Evolutionary conservation across 78 protist genomes (phyloP).

Genomic region (Planoprotostelium fungivorum): DNA sequence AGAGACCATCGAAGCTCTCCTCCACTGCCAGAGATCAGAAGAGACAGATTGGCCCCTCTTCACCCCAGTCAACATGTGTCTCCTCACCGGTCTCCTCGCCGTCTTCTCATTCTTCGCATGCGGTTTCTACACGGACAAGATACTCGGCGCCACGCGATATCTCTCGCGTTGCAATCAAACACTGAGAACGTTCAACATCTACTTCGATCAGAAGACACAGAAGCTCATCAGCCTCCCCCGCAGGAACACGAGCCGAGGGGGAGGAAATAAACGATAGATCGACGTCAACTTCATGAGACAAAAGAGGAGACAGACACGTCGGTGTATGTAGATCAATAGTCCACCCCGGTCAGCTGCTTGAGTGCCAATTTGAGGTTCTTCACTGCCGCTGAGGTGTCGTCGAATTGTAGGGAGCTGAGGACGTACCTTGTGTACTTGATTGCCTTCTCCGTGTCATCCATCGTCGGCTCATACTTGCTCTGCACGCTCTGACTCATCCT

Average conservation of each 20-base stretch:
- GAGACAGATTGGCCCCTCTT: neutral
- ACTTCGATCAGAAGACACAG: neutral
- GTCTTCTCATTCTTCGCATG: neutral
- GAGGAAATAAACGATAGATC: too few relatives aligned
- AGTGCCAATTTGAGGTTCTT: slow-evolving; percentile 37
- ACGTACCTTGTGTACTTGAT: slow-evolving; percentile 45
- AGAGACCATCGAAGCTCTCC: neutral
- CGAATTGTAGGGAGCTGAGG: slow-evolving; percentile 31
- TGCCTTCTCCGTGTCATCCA: slow-evolving; percentile 19
- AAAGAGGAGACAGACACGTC: too few relatives aligned
- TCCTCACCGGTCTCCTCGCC: neutral
- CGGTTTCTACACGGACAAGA: neutral
- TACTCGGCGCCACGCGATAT: neutral
- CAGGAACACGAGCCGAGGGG: too few relatives aligned
- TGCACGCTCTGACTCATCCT: neutral
- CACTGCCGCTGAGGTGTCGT: slow-evolving; percentile 27
- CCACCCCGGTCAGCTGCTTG: slow-evolving; percentile 49
- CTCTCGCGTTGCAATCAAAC: neutral
- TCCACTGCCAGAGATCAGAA: neutral
- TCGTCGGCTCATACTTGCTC: slow-evolving; percentile 14
- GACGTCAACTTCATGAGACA: too few relatives aligned
- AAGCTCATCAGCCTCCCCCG: neutral
- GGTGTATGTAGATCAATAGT: too few relatives aligned
- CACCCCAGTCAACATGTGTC: neutral
- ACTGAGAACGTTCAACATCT: neutral